phyloP scores from a whole-genome alignment of 805 yeast species.

The Hanseniaspora vineae region DNA sequence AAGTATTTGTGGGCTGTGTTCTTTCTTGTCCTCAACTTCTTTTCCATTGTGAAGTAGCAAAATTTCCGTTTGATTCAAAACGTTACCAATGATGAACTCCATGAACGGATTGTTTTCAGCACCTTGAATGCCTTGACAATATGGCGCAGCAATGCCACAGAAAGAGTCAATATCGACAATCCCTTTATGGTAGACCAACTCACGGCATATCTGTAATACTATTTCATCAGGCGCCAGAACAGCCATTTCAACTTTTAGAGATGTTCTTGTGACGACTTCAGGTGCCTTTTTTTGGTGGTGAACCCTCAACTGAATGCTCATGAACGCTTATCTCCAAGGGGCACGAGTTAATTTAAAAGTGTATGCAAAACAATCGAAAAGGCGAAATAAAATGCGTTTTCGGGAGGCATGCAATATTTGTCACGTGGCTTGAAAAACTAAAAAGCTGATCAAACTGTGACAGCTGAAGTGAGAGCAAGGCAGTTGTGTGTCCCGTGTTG shows the following conservation, averaged over 20 bases:
- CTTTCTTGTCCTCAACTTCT: neutral
- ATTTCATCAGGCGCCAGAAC: slow-evolving; percentile 21
- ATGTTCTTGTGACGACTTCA: too few species aligned
- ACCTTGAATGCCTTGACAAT: slow-evolving; percentile 4
- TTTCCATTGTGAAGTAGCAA: neutral
- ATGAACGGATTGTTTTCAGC: neutral
- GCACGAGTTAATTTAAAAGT: too few species aligned
- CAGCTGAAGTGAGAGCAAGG: too few species aligned
- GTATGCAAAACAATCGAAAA: too few species aligned
- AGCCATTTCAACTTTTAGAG: neutral
- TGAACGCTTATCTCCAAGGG: too few species aligned
- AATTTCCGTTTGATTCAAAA: neutral
- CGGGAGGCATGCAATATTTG: too few species aligned
- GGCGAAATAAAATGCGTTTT: too few species aligned
- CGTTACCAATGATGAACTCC: neutral
- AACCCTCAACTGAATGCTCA: too few species aligned
- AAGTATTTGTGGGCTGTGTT: neutral
- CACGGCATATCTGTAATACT: slow-evolving; percentile 14
- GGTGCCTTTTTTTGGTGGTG: too few species aligned
- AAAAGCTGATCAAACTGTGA: too few species aligned
- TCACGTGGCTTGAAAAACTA: too few species aligned
- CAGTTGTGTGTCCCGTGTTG: too few species aligned
- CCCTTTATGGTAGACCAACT: slow-evolving; percentile 23
- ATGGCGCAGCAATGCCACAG: slow-evolving; percentile 4
- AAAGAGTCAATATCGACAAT: slow-evolving; percentile 8